phyloP scores from a whole-genome alignment of 352 stramenopile genomes.

The Globisporangium cylindrosporum region DNA sequence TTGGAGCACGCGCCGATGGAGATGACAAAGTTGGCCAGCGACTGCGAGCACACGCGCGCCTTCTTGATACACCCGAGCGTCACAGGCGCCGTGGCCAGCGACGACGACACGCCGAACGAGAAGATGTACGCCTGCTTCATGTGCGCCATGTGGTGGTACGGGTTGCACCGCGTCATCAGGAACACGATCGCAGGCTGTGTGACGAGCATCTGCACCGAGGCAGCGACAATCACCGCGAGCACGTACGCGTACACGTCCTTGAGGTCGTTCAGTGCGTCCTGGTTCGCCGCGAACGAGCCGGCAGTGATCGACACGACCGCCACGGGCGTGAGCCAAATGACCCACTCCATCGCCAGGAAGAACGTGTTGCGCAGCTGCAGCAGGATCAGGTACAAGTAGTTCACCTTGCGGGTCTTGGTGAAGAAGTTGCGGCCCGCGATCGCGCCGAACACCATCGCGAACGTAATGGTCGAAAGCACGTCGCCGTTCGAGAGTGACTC shows the following conservation, averaged over 20 bases:
- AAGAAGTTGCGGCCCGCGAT: conserved; percentile 59
- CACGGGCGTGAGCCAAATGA: conserved; percentile 58
- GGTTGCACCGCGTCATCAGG: conserved; percentile 57
- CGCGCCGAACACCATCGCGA: conserved; percentile 62
- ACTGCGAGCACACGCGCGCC: conserved; percentile 59
- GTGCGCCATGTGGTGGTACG: conserved; percentile 61
- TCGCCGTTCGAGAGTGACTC: conserved; percentile 41
- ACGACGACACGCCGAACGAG: conserved; percentile 63
- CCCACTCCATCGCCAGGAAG: conserved; percentile 67
- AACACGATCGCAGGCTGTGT: conserved; percentile 60
- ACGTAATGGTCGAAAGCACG: conserved; percentile 62
- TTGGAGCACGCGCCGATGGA: conserved; percentile 67
- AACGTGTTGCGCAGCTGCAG: conserved; percentile 72
- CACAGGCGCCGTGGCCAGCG: conserved; percentile 35
- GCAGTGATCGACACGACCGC: conserved; percentile 67
- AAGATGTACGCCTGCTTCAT: conserved; percentile 70
- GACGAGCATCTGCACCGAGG: conserved; percentile 42
- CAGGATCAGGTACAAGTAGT: conserved; percentile 66
- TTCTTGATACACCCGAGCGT: conserved; percentile 64
- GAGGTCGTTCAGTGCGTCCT: conserved; percentile 34
- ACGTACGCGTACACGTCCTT: conserved; percentile 53
- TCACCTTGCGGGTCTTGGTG: conserved; percentile 50
- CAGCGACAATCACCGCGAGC: conserved; percentile 32
- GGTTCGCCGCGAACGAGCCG: conserved; percentile 56
- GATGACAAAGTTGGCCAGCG: conserved; percentile 69